Conservation (phyloP, 2,329 filamentous ascomycete species). For the Aspergillus japonicus region DNA sequence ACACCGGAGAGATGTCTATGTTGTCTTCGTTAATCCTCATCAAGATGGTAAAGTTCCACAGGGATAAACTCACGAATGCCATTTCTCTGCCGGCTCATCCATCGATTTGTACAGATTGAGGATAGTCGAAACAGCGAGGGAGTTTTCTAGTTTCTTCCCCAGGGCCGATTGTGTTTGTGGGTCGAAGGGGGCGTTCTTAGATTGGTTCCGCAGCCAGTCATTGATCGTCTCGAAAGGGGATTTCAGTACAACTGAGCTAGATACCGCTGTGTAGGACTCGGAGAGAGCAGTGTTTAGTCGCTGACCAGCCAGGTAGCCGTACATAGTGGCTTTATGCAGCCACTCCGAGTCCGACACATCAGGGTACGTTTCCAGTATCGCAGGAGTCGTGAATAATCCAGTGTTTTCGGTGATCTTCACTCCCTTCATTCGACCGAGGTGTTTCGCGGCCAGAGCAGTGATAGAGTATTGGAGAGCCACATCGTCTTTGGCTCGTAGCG, state of each 20-base stretch:
- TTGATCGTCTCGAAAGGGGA: slow-evolving; percentile 31
- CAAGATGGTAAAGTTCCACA: not conserved
- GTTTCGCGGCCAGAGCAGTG: slow-evolving; percentile 42
- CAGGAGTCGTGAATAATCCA: slow-evolving; percentile 38
- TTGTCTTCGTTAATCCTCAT: not conserved
- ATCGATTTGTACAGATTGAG: slow-evolving; percentile 63
- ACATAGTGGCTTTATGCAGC: slow-evolving; percentile 60
- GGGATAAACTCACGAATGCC: slow-evolving; percentile 46
- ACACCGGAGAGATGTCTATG: slow-evolving; percentile 58
- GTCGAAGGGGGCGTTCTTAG: slow-evolving; percentile 11
- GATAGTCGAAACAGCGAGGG: slow-evolving; percentile 60
- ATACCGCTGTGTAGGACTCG: slow-evolving; percentile 30
- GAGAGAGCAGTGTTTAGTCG: slow-evolving; percentile 44
- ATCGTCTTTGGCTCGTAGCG: slow-evolving; percentile 38
- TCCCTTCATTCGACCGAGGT: slow-evolving; percentile 36
- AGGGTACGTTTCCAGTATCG: slow-evolving; percentile 48
- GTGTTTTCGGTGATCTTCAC: slow-evolving; percentile 19
- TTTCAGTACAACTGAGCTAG: slow-evolving; percentile 31
- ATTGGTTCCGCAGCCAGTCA: slow-evolving; percentile 24
- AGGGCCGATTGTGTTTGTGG: slow-evolving; percentile 19
- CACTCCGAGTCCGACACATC: slow-evolving; percentile 53
- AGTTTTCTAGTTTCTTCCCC: slow-evolving; percentile 54
- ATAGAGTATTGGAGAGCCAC: slow-evolving; percentile 37
- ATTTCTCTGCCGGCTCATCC: slow-evolving; percentile 60
- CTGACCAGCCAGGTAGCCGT: slow-evolving; percentile 59